phyloP scores from a whole-genome alignment of 371 early-diverging fungal genomes.

The Mortierella sp. region DNA sequence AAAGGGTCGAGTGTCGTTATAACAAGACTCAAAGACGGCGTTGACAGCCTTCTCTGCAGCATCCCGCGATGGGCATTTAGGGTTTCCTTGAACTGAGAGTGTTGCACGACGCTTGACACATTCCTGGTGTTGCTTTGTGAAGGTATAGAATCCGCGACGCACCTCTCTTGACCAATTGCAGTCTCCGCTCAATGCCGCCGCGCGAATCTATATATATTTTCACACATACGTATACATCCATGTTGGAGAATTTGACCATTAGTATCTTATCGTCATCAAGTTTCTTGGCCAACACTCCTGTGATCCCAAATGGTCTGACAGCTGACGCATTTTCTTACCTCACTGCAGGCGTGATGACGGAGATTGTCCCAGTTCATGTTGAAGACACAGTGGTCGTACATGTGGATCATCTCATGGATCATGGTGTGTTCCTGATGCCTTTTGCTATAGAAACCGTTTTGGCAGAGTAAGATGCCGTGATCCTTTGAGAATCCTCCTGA shows the following conservation, averaged over 20 bases:
- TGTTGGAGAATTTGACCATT: too few species aligned
- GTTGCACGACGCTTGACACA: conserved; percentile 94
- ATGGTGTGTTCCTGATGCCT: conserved; percentile 90
- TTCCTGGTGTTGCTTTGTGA: conserved; percentile 93
- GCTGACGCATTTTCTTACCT: conserved; percentile 60
- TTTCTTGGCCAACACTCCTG: too few species aligned
- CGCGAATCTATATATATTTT: conserved; percentile 79
- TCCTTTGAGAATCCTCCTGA: conserved; percentile 89
- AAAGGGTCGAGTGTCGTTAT: conserved; percentile 94
- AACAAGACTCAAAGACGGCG: conserved; percentile 92
- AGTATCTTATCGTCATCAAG: too few species aligned
- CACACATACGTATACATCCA: too few species aligned
- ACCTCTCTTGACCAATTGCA: conserved; percentile 92
- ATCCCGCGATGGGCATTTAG: conserved; percentile 78
- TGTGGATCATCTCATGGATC: conserved; percentile 97
- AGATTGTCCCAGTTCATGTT: conserved; percentile 88
- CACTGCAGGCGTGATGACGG: conserved; percentile 94
- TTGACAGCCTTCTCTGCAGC: conserved; percentile 92
- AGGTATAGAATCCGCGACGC: conserved; percentile 81
- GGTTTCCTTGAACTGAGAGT: conserved; percentile 82
- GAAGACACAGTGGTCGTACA: conserved; percentile 91
- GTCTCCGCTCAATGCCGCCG: conserved; percentile 94
- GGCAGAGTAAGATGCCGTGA: conserved; percentile 87
- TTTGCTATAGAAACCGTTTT: conserved; percentile 82
- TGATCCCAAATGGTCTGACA: too few species aligned